These are phyloP conservation scores for Schrenkiella parvula DNA, from an alignment of 345 rosid species.

Conservation along the genomic window DNA sequence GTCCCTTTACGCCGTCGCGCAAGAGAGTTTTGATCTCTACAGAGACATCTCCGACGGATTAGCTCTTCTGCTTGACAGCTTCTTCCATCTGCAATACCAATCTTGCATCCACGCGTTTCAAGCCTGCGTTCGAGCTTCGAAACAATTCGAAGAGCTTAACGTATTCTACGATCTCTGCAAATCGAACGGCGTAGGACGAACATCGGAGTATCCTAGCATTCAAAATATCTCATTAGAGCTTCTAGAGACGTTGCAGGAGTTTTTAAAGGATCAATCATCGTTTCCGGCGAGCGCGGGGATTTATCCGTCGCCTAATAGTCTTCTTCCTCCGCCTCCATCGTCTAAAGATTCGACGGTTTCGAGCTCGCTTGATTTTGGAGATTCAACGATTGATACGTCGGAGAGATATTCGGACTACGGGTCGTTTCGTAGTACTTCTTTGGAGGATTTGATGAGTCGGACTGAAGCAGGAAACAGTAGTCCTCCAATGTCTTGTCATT, in stretches of 20 bases:
- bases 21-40: conserved; percentile 81
- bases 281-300: conserved; percentile 36
- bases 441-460: conserved; percentile 53
- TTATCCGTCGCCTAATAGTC: conserved; percentile 23
- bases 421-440: conserved; percentile 40
- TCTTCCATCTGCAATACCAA: conserved; percentile 64
- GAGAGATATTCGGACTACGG: conserved; percentile 38
- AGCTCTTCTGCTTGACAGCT: conserved; percentile 55
- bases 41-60: conserved; percentile 66
- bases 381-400: conserved; percentile 17
- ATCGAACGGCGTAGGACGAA: conserved; percentile 53
- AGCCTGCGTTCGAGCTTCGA: conserved; percentile 54
- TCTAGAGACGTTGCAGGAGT: conserved; percentile 67
- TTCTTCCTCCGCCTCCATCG: conserved; percentile 16
- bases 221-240: conserved; percentile 73
- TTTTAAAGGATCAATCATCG: conserved; percentile 69
- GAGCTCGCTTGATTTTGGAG: conserved; percentile 28
- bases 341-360: conserved; percentile 13
- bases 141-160: conserved; percentile 64
- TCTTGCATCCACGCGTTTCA: conserved; percentile 61
- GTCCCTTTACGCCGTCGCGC: conserved; percentile 48
- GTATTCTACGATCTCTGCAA: conserved; percentile 57
- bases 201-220: conserved; percentile 76
- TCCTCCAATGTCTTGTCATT: conserved; percentile 32
- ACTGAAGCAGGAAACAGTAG: conserved; percentile 36